Evolutionary conservation across 768 basidiomycete species (phyloP), one percentile per base, ranked within the genome.

Genomic region (Mrakia gelida): DNA sequence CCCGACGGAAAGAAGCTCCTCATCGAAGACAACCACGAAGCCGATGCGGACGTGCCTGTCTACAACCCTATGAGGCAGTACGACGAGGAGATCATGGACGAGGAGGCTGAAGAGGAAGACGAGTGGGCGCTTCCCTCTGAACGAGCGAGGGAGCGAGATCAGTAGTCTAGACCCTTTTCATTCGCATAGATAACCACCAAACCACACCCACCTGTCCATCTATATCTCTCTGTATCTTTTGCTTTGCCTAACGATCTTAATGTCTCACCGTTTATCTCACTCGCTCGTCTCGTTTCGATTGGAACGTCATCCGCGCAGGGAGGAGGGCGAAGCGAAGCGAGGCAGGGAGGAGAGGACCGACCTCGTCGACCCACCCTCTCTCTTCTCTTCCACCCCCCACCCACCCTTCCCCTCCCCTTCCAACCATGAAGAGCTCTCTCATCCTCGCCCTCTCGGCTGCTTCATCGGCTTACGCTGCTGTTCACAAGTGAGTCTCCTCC

Each of bases 1-100:
- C 80, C 82, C 3, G 87, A 88, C 54, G 86, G 81, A 43, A 85
- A 86, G 34, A 79, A 80, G 21, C 83, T 93, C 62, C 81, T 86
- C n/a, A 89, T 92, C 56, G 81, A 85, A 28, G 91, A 92, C 73
- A 91, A 90, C 80, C 91, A 92, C 79, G 79, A 83, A 7, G 85
- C 88, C 1, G 90, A 91, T 38, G 75, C 65, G 26, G 78, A 79
- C 34, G 68, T 71, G 0, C 75, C 78, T n/a, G 74, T 75, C 28
- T 75, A 79, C 74, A 49, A 75, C 73, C 38, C 76, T 23, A 67
- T 75, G 45, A 16, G 45, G 16, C 75, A 67, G 21, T 65, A 68
- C 65, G 75, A 68, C 28, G 75, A 75, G 49, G 63, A 75, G 15
- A 21, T 56, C 5, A 26, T 73, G 7, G 75, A 75, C 1, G 63